Conservation (phyloP, 257 asterid genomes). For the Sherardia arvensis region DNA sequence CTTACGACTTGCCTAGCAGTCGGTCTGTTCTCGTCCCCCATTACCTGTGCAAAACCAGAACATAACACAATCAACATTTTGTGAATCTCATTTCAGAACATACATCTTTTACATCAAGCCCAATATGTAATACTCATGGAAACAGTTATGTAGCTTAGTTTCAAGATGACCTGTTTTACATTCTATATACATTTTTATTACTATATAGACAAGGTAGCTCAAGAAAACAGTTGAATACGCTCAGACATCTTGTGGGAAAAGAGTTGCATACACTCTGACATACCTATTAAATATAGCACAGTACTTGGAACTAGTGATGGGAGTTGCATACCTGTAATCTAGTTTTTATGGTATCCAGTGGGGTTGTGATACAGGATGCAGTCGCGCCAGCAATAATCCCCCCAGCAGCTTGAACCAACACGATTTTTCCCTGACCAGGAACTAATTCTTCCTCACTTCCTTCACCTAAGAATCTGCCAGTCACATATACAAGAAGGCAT, state of each 20-base stretch:
- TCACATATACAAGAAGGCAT: slow-evolving; percentile 8
- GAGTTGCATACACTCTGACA: neutral
- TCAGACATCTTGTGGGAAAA: neutral
- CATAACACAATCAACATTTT: slow-evolving; percentile 3
- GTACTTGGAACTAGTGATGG: neutral
- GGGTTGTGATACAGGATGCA: slow-evolving; percentile 86
- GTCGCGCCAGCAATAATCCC: slow-evolving; percentile 88
- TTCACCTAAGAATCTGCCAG: slow-evolving; percentile 51
- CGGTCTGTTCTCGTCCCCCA: slow-evolving; percentile 66
- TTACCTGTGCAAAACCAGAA: slow-evolving; percentile 44
- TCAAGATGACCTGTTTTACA: neutral
- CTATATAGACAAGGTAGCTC: neutral
- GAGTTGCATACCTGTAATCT: slow-evolving; percentile 59
- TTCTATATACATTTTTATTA: neutral
- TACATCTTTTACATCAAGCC: neutral
- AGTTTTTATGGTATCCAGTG: slow-evolving; percentile 90
- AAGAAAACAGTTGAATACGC: neutral
- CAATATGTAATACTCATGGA: neutral
- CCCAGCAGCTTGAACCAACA: slow-evolving; percentile 89
- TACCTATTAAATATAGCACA: no score
- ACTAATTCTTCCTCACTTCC: slow-evolving; percentile 28
- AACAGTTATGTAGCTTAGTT: neutral
- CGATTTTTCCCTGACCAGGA: slow-evolving; percentile 55
- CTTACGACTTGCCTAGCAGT: slow-evolving; percentile 64
- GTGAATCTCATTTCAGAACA: neutral